phyloP scores from a whole-genome alignment of 2,329 filamentous ascomycete genomes.

The Neurospora crassa region DNA sequence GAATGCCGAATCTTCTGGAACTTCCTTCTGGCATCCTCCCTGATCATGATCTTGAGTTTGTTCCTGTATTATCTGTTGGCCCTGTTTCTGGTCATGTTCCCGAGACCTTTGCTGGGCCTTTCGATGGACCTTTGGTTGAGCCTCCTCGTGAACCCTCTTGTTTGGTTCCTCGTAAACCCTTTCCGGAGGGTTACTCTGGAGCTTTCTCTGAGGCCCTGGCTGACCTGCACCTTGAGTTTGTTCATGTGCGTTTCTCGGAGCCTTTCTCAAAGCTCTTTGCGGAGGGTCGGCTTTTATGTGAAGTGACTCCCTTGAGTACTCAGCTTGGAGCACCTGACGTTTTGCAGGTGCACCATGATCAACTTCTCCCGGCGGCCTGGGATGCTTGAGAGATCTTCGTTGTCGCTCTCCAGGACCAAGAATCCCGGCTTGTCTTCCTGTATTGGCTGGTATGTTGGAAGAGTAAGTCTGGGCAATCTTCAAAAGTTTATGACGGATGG shows the following conservation, averaged over 20 bases:
- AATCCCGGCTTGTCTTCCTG: not conserved
- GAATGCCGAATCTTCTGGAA: not conserved
- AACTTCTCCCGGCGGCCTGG: not conserved
- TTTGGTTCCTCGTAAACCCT: not conserved
- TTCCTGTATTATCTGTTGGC: not conserved
- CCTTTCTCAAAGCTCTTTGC: not conserved
- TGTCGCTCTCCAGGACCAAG: not conserved
- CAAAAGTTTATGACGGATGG: not conserved
- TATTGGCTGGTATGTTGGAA: slow-evolving; percentile 10
- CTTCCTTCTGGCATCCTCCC: not conserved
- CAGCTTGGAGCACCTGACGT: not conserved
- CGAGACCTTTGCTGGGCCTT: not conserved
- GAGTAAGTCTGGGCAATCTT: slow-evolving; percentile 18
- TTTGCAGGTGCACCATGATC: not conserved
- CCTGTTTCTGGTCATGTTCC: not conserved
- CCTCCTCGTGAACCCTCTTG: not conserved
- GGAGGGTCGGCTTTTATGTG: not conserved
- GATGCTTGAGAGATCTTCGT: not conserved
- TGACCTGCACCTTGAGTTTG: not conserved
- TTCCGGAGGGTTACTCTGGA: not conserved
- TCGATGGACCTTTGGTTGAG: not conserved
- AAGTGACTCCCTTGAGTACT: not conserved
- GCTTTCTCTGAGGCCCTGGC: not conserved
- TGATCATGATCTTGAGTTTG: too few species aligned
- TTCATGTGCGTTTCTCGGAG: not conserved